Conservation (phyloP, 768 basidiomycete genomes). For the Podaxis sp. region DNA sequence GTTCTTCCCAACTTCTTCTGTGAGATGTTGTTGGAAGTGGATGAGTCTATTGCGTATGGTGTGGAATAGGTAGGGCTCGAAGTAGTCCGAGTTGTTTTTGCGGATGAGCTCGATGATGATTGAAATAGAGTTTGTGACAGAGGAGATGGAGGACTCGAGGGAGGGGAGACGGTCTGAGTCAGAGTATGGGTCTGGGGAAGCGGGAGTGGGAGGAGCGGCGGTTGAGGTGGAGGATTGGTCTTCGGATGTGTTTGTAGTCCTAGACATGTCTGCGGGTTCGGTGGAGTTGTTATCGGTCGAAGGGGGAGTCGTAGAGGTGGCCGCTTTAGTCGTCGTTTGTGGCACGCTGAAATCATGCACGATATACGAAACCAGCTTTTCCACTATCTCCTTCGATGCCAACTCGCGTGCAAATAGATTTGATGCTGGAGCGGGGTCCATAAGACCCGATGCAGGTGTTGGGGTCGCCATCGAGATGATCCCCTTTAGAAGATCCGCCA, state of each 20-base stretch:
- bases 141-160: slow-evolving; percentile 61
- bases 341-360: slow-evolving; percentile 53
- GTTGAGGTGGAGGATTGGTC: neutral
- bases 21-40: slow-evolving; percentile 71
- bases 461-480: slow-evolving; percentile 94
- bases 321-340: neutral
- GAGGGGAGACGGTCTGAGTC: slow-evolving; percentile 27
- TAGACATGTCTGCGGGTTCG: neutral
- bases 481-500: slow-evolving; percentile 88
- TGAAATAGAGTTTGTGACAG: slow-evolving; percentile 80
- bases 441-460: slow-evolving; percentile 71
- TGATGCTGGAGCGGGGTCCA: slow-evolving; percentile 68
- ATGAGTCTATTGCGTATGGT: slow-evolving; percentile 89
- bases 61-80: slow-evolving; percentile 96
- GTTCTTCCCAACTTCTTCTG: slow-evolving; percentile 25
- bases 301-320: neutral
- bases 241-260: neutral
- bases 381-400: slow-evolving; percentile 66
- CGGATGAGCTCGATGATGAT: slow-evolving; percentile 92
- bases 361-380: slow-evolving; percentile 71
- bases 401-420: slow-evolving; percentile 90
- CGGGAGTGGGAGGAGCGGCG: no score
- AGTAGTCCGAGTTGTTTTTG: slow-evolving; percentile 98
- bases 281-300: neutral
- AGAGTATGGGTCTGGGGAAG: slow-evolving; percentile 14